Base-by-base conservation (phyloP, 2,329 filamentous ascomycete genomes). In the Ceratocystis variospora region DNA sequence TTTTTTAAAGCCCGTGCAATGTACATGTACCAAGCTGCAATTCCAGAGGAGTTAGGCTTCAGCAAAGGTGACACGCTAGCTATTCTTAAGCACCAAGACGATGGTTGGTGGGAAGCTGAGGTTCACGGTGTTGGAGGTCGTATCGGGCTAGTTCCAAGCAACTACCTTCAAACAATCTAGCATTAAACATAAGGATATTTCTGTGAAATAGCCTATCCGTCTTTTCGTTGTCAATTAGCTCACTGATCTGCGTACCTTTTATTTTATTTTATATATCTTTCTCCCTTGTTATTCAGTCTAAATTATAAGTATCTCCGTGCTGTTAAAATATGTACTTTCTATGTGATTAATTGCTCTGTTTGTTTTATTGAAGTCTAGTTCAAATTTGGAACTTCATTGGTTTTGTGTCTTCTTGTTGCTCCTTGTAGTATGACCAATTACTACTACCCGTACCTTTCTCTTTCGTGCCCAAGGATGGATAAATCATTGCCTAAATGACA, bases 31-130 rank as follows among this genome's bases (percentile, higher is more conserved):
- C 86, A 88, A 73, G 91, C 94, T 1, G 93, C 91, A 25, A 99
- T 99, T 67, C 90, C 93, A 0, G 94, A 97, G 74, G 95, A 99
- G 76, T 79, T 99, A 22, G 88, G 88, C 15, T 99, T 99, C 75
- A 81, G 81, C 61, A 99, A 99, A 78, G 92, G 92, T 61, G 95
- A 99, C 73, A 85, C 93, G 68, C 80, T 99, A 15, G 90, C 93
- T 1, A 86, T 99, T 15, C 79, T 96, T 61, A 83, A 92, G 68
- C 85, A 96, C 72, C 94, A 99, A 76, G 94, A 99, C 74, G 94
- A 99, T 73, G 94, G 94, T 22, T 99, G 94, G 94, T 99, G 95
- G 94, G 94, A 99, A 78, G 95, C 95, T 12, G 93, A 96, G 75
- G 84, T 96, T 50, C 89, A 92, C 59, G 86, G 87, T 28, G 80